Percentiles rank a stretch among this genome's conserved stretches.
Evolutionary conservation across 768 basidiomycete species (phyloP).

Genomic region (Collybia sordida): DNA sequence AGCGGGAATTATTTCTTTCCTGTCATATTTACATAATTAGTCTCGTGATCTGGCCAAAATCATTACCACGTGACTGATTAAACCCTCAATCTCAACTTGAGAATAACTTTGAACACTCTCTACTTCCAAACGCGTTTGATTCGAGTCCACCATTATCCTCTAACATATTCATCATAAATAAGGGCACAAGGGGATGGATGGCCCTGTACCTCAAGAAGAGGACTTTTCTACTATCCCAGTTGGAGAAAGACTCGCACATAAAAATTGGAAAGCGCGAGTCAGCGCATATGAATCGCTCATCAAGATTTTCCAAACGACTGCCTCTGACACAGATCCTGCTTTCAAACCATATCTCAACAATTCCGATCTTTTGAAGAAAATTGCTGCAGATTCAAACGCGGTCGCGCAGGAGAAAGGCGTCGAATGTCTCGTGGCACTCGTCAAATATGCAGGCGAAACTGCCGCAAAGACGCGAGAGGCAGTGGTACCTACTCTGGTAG

Average conservation of each 20-base stretch:
- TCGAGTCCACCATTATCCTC: background rate
- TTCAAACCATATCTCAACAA: conserved; percentile 88
- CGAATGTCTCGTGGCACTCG: conserved; percentile 81
- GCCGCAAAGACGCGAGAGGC: conserved; percentile 77
- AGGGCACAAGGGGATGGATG: conserved; percentile 64
- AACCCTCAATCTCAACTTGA: conserved; percentile 8
- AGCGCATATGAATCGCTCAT: conserved; percentile 88
- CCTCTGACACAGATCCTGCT: conserved; percentile 90
- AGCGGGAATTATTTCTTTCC: background rate
- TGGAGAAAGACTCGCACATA: conserved; percentile 81
- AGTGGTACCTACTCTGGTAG: conserved; percentile 89
- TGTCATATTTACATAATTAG: background rate
- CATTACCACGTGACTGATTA: too few species aligned
- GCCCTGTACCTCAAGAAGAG: conserved; percentile 88
- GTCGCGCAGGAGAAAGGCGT: conserved; percentile 98
- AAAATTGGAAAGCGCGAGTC: conserved; percentile 99
- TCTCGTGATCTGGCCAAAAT: conserved; percentile 11
- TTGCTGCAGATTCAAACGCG: conserved; percentile 88
- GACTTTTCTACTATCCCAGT: conserved; percentile 84
- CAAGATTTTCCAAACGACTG: conserved; percentile 84
- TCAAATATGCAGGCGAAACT: conserved; percentile 90
- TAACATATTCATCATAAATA: conserved; percentile 4
- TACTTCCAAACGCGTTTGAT: conserved; percentile 13
- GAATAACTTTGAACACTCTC: background rate
- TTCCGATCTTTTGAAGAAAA: conserved; percentile 78